Base-by-base conservation (phyloP, 129 eudicot species). In the Lactuca saligna region DNA sequence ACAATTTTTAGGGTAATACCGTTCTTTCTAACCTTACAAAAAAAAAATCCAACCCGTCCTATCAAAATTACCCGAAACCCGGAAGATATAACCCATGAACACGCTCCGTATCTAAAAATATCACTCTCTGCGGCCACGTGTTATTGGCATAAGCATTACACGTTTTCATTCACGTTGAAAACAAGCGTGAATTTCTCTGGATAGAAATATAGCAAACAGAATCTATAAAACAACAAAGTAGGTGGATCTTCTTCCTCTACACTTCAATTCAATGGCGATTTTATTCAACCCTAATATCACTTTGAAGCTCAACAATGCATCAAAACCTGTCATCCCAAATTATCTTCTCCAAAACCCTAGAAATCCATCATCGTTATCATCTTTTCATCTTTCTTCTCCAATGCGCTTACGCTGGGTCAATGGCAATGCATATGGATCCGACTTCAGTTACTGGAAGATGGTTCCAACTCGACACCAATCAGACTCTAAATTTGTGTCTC, bases 301-400 rank as follows among this genome's bases (percentile, higher is more conserved):
- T 4, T 56, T 73, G 39, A 73, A 63, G 4, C 29, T 61, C 71
- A 73, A 37, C 55, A 15, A 29, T 25, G 66, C 10, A 17, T 57
- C 75, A 54, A 60, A 51, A 62, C 62, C 29, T 17, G 55, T 42
- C 55, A 9, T 2, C 55, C 38, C 57, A 20, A 11, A 16, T 3
- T 5, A 29, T 37, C 56, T 3, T 2, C 17, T 56, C 50, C 72
- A 12, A 79, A 79, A 63, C 76, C 79, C 74, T 68, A 63, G 53
- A 42, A 41, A 13, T 5, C 54, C 57, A 16, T 16, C 67, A 6
- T 2, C 51, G 1, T 60, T 48, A 3, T 29, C 38, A 49, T 56
- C 53, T 48, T 1, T 68, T 9, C 58, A 12, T 37, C 8, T 39
- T 17, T 32, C 17, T 44, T 57, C 65, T 17, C 59, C 46, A 61